Base-by-base conservation (phyloP, 805 yeast genomes). In the Schwanniomyces sp. region DNA sequence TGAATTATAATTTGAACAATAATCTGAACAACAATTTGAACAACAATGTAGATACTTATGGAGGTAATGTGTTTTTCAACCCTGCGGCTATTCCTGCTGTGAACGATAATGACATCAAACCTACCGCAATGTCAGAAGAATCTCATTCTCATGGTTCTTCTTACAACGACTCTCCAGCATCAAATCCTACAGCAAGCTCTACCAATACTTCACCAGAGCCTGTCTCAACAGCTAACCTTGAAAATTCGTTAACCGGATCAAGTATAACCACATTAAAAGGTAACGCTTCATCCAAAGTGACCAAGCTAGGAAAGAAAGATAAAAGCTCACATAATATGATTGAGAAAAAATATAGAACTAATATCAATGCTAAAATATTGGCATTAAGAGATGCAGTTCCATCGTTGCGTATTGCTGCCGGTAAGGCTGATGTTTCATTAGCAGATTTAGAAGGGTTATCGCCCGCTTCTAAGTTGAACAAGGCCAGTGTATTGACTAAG, bases 321-420 rank as follows among this genome's bases (percentile, higher is more conserved):
- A 78, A 85, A 64, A 74, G 84, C 1, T 78, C 88, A 7, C 95
- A 88, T 66, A 88, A 87, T 59, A 81, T 86, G 74, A 84, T 88
- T 54, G 95, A 88, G 61, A 87, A 87, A 67, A 84, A 86, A 59
- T 88, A 88, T 65, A 67, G 95, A 55, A 84, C 88, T 17, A 87
- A 88, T 58, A 85, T 88, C 54, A 88, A 86, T 58, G 74, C 85
- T 45, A 85, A 84, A 62, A 86, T 88, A 41, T 54, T 79, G 29
- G 85, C 84, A 39, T 75, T 88, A 28, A 73, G 90, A 59, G 86
- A 86, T 55, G 85, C 89, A 2, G 95, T 88, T 14, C 96, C 96
- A 3, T 69, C 94, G 2, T 71, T 88, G 44, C 74, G 88, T 55
- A 81, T 85, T 34, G 85, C 85, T 7, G 72, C 81, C 12, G 76